Percentiles rank a stretch among this genome's conserved stretches.
These are phyloP conservation scores for Naegleria gruberi DNA, from an alignment of 208 protist genomes.

Conservation along the genomic window DNA sequence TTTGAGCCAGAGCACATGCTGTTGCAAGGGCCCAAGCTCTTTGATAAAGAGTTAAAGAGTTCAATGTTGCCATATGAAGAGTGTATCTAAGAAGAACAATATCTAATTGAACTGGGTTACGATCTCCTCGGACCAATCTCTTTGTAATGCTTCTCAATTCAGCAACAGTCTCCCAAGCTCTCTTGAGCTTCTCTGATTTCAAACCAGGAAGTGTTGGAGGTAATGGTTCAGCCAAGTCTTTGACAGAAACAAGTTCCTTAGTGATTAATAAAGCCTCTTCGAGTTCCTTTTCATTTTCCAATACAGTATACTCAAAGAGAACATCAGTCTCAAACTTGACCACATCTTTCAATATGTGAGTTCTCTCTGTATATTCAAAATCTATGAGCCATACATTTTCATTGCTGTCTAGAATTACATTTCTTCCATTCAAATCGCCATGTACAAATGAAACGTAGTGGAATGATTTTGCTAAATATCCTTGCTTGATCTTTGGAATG, in stretches of 20 bases:
- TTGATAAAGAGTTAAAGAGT: background rate
- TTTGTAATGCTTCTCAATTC: background rate
- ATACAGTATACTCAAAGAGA: background rate
- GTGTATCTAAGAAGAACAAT: background rate
- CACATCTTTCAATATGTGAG: conserved; percentile 9
- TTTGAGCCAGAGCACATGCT: background rate
- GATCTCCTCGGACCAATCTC: background rate
- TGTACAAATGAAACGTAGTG: background rate
- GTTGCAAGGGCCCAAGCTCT: background rate
- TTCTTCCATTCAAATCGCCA: conserved; percentile 17
- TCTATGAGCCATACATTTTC: conserved; percentile 15
- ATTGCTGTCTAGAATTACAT: background rate
- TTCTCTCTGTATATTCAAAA: background rate
- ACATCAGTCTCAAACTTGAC: conserved; percentile 4
- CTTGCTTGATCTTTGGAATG: background rate
- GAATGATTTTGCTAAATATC: background rate
- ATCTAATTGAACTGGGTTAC: background rate
- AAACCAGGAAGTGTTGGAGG: background rate
- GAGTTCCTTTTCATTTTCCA: background rate
- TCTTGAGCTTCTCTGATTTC: background rate
- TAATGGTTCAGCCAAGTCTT: background rate
- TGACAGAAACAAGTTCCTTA: background rate
- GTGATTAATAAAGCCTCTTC: background rate
- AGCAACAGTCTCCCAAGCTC: background rate
- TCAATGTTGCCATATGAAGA: background rate